Evolutionary conservation across 345 rosid species (phyloP).

Genomic region (Clarkia xantiana): DNA sequence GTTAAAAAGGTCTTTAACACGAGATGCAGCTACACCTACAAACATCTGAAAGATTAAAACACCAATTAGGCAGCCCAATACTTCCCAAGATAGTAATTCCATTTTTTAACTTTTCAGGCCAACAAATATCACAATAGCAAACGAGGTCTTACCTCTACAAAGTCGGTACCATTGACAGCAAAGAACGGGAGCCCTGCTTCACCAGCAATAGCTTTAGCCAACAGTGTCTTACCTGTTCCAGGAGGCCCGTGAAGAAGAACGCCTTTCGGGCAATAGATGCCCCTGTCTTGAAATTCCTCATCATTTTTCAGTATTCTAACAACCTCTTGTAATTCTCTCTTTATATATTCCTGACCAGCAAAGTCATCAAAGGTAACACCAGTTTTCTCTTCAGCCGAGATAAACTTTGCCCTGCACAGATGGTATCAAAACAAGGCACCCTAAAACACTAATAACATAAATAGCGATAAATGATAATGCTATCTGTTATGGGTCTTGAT

Average conservation of each 20-base stretch:
- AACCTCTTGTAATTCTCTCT: conserved; percentile 80
- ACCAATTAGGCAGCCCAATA: conserved; percentile 7
- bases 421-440: background rate
- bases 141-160: conserved; percentile 57
- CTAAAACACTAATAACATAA: background rate
- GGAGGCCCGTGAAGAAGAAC: conserved; percentile 97
- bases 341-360: conserved; percentile 96
- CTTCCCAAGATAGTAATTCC: too few relatives aligned
- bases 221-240: conserved; percentile 90
- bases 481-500: too few relatives aligned
- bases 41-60: conserved; percentile 50
- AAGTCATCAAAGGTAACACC: conserved; percentile 93
- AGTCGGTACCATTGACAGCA: conserved; percentile 93
- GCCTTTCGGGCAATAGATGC: conserved; percentile 95
- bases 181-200: conserved; percentile 98
- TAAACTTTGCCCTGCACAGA: conserved; percentile 62
- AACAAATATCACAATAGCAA: background rate
- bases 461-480: background rate
- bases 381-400: conserved; percentile 91
- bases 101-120: too few relatives aligned
- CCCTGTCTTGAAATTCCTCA: conserved; percentile 83
- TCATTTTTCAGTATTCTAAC: conserved; percentile 79
- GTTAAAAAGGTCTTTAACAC: conserved; percentile 91
- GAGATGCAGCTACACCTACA: conserved; percentile 98
- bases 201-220: conserved; percentile 98